Base-by-base conservation (phyloP, 768 basidiomycete species). In the Leccinum uliginosum region DNA sequence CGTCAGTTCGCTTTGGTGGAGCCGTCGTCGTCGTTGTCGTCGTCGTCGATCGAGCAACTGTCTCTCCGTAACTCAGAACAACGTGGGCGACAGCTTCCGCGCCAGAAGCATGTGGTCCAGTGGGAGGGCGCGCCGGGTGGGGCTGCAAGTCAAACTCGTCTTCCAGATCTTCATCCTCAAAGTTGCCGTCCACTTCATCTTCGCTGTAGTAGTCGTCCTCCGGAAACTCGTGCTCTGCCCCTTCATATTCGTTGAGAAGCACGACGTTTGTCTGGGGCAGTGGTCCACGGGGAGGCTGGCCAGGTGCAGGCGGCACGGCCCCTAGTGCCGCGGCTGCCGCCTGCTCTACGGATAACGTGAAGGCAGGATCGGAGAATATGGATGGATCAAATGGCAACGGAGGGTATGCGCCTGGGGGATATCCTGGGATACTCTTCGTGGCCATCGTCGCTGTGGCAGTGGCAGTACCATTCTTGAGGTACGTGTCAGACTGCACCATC, bases 281-380 rank as follows among this genome's bases (percentile, higher is more conserved):
- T 10, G 68, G 66, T 23, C 68, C 71, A 50, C 71, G 71, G 48
- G 71, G 73, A 34, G 67, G 70, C 29, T 68, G 67, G 21, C 69
- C 70, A 26, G 69, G 65, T 12, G 68, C 60, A 43, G 67, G 69
- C 6, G 67, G 73, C 15, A 59, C 64, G 19, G 62, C 61, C 17
- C 68, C 63, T n/a, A 69, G 61, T 32, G 70, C 73, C 50, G 72
- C 72, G 19, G 73, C 76, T 21, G 74, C 73, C 6, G 75, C 76
- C 61, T 81, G 77, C 55, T 81, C 80, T 64, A 82, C 77, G 50
- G 80, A 79, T 4, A 76, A 69, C 10, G 72, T 75, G 63, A 83
- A 80, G 50, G 78, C 77, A 9, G 82, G 78, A 67, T 83, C 81
- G 26, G 77, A 76, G 63, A 83, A 79, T 62, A 83, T 76, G 40